These are phyloP conservation scores for Aspergillus oerlinghausenensis DNA, from an alignment of 2,329 filamentous ascomycete genomes.

Conservation along the genomic window DNA sequence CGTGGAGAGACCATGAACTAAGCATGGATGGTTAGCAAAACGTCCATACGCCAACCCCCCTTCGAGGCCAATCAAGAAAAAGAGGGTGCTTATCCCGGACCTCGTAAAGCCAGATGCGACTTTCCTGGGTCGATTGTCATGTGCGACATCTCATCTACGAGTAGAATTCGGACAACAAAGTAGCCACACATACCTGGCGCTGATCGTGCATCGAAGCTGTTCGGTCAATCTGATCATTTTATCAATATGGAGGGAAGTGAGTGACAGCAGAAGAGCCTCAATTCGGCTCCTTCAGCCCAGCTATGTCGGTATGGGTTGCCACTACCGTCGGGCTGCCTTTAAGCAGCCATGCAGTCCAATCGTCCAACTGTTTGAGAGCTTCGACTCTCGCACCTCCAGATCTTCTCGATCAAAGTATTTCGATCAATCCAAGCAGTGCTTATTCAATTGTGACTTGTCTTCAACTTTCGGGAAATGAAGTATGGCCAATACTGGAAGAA, in stretches of 20 bases:
- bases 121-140: neutral
- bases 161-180: slow-evolving; percentile 3
- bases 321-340: neutral
- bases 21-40: neutral
- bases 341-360: neutral
- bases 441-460: neutral
- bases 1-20: neutral
- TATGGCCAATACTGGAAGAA: neutral
- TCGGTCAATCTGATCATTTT: neutral
- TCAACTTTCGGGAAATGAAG: neutral
- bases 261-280: neutral
- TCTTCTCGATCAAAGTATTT: neutral
- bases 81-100: neutral
- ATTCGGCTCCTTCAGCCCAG: neutral
- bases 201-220: neutral
- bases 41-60: neutral
- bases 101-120: neutral
- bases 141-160: slow-evolving; percentile 1
- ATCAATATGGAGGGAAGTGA: neutral
- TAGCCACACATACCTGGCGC: neutral
- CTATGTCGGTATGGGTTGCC: neutral
- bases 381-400: neutral
- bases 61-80: neutral
- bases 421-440: neutral
- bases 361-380: neutral